Conservation (phyloP, 257 asterid genomes). For the Solanum phureja region DNA sequence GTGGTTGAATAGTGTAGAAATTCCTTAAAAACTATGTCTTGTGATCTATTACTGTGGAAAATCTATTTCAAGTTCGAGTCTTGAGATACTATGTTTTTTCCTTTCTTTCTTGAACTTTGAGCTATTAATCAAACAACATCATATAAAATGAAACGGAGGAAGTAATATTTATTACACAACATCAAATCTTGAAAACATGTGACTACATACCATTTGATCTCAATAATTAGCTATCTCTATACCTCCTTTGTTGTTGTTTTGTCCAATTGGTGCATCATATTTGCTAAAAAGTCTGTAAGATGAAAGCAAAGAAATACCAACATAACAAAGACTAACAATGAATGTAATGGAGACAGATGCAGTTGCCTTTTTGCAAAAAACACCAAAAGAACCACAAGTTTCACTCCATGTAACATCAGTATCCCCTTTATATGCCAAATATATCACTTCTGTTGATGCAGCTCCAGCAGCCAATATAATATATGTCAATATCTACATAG, state of each 20-base stretch:
- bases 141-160: neutral
- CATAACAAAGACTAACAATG: slow-evolving; percentile 50
- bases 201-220: neutral
- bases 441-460: slow-evolving; percentile 60
- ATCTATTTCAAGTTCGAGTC: neutral
- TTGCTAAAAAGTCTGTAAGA: slow-evolving; percentile 76
- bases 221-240: neutral
- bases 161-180: neutral
- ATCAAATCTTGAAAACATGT: neutral
- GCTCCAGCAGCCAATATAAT: slow-evolving; percentile 59
- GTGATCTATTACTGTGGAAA: neutral
- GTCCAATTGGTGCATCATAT: slow-evolving; percentile 56
- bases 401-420: slow-evolving; percentile 52
- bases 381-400: slow-evolving; percentile 53
- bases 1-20: neutral
- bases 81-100: neutral
- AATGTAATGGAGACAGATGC: slow-evolving; percentile 57
- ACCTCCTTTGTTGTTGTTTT: slow-evolving; percentile 20
- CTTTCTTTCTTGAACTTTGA: neutral
- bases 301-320: slow-evolving; percentile 57
- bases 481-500: slow-evolving; percentile 56
- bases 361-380: slow-evolving; percentile 67
- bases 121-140: neutral
- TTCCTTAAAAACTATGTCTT: neutral
- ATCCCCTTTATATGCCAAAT: slow-evolving; percentile 72